Conservation (phyloP, 345 rosid species). For the Arabidopsis arenosa region DNA sequence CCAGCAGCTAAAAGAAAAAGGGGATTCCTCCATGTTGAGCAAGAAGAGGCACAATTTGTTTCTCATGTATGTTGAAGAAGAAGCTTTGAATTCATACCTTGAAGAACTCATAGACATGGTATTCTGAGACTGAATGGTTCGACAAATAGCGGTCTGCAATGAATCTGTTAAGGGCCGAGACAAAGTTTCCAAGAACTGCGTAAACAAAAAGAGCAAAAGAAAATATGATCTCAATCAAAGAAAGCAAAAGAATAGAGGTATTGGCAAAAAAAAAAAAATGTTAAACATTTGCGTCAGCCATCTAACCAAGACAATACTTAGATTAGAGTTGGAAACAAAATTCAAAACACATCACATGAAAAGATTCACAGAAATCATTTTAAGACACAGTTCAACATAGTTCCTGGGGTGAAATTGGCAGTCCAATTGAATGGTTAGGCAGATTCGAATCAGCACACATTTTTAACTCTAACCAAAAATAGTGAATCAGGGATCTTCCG, state of each 20-base stretch:
- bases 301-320: slow-evolving; percentile 17
- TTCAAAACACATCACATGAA: slow-evolving; percentile 2
- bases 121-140: slow-evolving; percentile 83
- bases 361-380: not conserved
- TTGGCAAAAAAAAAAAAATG: not conserved
- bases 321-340: slow-evolving; percentile 11
- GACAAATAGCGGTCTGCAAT: slow-evolving; percentile 83
- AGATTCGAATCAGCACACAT: slow-evolving; percentile 24
- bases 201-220: slow-evolving; percentile 23
- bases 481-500: slow-evolving; percentile 20
- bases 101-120: slow-evolving; percentile 95
- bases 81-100: slow-evolving; percentile 57
- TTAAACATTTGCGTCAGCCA: not conserved
- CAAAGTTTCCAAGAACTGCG: slow-evolving; percentile 93
- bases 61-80: slow-evolving; percentile 5
- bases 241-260: not conserved
- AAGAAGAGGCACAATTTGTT: slow-evolving; percentile 8
- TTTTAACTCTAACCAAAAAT: not conserved
- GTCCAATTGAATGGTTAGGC: not conserved
- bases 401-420: not conserved
- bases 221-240: not conserved
- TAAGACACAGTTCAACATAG: slow-evolving; percentile 3
- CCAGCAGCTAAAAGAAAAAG: not conserved
- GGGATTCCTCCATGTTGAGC: slow-evolving; percentile 10
- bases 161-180: slow-evolving; percentile 91